Evolutionary conservation across 2,329 filamentous ascomycete genomes (phyloP).

Genomic region (Colletotrichum sp.): DNA sequence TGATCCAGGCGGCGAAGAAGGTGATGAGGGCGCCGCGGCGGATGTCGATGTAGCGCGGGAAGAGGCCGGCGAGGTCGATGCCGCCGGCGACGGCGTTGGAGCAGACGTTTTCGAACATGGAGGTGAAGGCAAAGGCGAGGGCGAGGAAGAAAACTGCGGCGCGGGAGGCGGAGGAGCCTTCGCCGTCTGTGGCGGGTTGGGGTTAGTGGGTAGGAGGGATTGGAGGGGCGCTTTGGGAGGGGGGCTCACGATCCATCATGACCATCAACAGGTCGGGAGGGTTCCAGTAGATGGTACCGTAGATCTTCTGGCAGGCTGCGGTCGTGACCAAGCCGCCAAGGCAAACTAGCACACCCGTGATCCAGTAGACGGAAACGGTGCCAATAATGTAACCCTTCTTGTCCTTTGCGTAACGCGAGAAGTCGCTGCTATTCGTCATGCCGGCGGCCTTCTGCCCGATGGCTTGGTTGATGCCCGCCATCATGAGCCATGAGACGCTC

Average conservation of each 20-base stretch:
- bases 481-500: conserved; percentile 41
- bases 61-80: conserved; percentile 41
- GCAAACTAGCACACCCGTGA: conserved; percentile 36
- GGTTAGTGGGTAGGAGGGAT: neutral
- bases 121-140: conserved; percentile 36
- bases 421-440: conserved; percentile 42
- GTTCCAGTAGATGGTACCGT: conserved; percentile 40
- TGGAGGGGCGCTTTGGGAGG: rapidly evolving
- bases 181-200: conserved; percentile 24
- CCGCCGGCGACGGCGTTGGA: conserved; percentile 41
- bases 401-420: conserved; percentile 34
- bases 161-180: conserved; percentile 33
- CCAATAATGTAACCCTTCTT: conserved; percentile 38
- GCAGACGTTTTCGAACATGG: conserved; percentile 39
- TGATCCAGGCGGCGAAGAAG: conserved; percentile 35
- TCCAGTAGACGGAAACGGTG: conserved; percentile 34
- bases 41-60: conserved; percentile 41
- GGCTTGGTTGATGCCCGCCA: conserved; percentile 38
- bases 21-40: conserved; percentile 39
- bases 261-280: conserved; percentile 36
- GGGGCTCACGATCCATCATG: conserved; percentile 25
- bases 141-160: conserved; percentile 42
- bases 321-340: conserved; percentile 43
- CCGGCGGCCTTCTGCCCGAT: conserved; percentile 39
- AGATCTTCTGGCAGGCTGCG: conserved; percentile 38